A percentile compares a stretch with the other conserved stretches of the same genome.
These are phyloP conservation scores for Kazachstania taianensis DNA, from an alignment of 805 yeast species.

Conservation along the genomic window DNA sequence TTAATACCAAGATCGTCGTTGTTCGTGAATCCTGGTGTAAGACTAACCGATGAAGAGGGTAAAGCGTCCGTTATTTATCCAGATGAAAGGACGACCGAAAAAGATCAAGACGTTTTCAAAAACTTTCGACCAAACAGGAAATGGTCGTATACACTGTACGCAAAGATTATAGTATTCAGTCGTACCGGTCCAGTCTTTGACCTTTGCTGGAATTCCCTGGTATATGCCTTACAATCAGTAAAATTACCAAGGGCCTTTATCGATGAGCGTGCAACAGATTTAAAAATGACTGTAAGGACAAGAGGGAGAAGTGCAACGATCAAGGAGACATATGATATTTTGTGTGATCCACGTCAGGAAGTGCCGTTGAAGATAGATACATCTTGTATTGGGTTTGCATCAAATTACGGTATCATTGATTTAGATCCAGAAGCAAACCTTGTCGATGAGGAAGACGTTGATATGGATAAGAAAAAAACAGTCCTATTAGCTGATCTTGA, in stretches of 20 bases:
- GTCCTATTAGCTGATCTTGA: slow-evolving; percentile 64
- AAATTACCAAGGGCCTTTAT: slow-evolving; percentile 58
- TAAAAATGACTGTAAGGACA: slow-evolving; percentile 42
- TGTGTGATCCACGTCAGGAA: slow-evolving; percentile 42
- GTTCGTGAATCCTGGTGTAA: slow-evolving; percentile 34
- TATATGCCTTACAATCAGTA: slow-evolving; percentile 50
- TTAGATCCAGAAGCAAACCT: slow-evolving; percentile 29
- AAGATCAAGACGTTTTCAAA: slow-evolving; percentile 15
- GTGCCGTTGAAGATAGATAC: slow-evolving; percentile 33
- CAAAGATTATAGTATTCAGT: slow-evolving; percentile 66
- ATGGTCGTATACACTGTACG: slow-evolving; percentile 54
- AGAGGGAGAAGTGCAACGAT: slow-evolving; percentile 40
- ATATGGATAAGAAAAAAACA: slow-evolving; percentile 29
- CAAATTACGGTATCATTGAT: slow-evolving; percentile 52
- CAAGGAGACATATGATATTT: slow-evolving; percentile 41
- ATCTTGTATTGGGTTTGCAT: slow-evolving; percentile 32
- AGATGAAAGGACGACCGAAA: slow-evolving; percentile 23
- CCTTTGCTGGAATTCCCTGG: slow-evolving; percentile 57
- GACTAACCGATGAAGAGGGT: slow-evolving; percentile 42
- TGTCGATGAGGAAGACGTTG: slow-evolving; percentile 20
- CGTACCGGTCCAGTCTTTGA: slow-evolving; percentile 78
- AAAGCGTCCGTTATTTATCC: slow-evolving; percentile 37
- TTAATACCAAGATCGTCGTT: slow-evolving; percentile 42
- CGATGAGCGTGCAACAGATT: slow-evolving; percentile 49
- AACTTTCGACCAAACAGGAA: slow-evolving; percentile 31